phyloP scores from a whole-genome alignment of 306 rosid genomes.

The Lupinus albus region DNA sequence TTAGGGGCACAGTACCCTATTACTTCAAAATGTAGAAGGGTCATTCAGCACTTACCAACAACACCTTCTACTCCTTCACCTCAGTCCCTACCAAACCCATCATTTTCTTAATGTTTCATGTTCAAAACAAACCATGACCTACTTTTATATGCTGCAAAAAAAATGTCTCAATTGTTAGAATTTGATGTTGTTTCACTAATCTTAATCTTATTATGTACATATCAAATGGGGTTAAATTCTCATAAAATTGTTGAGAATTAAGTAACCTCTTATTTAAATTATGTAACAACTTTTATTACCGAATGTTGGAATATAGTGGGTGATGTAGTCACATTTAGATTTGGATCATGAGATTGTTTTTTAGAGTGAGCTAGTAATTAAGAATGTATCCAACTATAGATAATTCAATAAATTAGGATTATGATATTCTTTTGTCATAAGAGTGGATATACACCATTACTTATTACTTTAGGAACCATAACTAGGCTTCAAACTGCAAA shows the following conservation, averaged over 20 bases:
- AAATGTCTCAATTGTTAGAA: constrained; percentile 9
- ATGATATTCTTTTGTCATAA: too few relatives aligned
- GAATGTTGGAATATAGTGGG: too few relatives aligned
- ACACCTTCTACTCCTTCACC: constrained; percentile 38
- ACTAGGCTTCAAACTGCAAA: constrained; percentile 29
- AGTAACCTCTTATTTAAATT: constrained; percentile 26
- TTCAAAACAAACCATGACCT: constrained; percentile 48
- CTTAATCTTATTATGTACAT: constrained; percentile 38
- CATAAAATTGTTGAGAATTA: constrained; percentile 35
- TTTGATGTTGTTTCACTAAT: constrained; percentile 26
- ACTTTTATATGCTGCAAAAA: constrained; percentile 35
- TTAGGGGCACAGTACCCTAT: constrained; percentile 34
- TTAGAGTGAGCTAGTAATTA: too few relatives aligned
- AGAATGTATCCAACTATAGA: too few relatives aligned
- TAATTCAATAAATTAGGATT: too few relatives aligned
- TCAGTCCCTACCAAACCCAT: constrained; percentile 47
- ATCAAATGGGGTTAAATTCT: constrained; percentile 29
- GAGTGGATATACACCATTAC: too few relatives aligned
- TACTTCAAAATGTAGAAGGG: constrained; percentile 54
- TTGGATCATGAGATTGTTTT: too few relatives aligned
- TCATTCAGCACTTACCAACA: constrained; percentile 34
- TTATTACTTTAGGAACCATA: neutral
- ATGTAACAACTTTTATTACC: too few relatives aligned
- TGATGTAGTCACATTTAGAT: too few relatives aligned
- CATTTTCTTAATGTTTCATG: constrained; percentile 42